Percentiles rank a stretch among this genome's conserved stretches.
These are phyloP conservation scores for Quercus variabilis DNA, from an alignment of 306 rosid species.

Conservation along the genomic window DNA sequence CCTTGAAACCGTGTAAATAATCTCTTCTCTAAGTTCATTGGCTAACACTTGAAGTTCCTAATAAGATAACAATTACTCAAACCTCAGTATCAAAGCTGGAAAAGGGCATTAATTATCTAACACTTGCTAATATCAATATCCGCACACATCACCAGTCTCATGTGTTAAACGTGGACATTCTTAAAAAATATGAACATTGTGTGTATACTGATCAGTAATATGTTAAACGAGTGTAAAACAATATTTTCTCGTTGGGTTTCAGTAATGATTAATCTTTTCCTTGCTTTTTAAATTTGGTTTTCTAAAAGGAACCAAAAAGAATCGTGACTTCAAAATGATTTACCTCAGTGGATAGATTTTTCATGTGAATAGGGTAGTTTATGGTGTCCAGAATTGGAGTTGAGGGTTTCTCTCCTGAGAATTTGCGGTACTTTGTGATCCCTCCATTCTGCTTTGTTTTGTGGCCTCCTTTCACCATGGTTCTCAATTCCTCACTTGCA, in stretches of 20 bases:
- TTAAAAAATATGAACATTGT: no score
- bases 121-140: no score
- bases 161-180: no score
- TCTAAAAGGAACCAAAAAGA: not conserved
- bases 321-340: no score
- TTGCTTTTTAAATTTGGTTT: not conserved
- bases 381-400: slow-evolving; percentile 61
- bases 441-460: not conserved
- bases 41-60: slow-evolving; percentile 54
- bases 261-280: no score
- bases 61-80: not conserved
- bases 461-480: not conserved
- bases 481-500: slow-evolving; percentile 6
- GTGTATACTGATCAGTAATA: no score
- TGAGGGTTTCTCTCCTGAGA: slow-evolving; percentile 57
- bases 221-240: no score
- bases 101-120: not conserved
- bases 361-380: slow-evolving; percentile 56
- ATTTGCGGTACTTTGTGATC: slow-evolving; percentile 22
- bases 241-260: no score
- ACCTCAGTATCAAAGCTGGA: not conserved
- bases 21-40: slow-evolving; percentile 52
- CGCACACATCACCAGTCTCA: no score
- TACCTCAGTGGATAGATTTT: slow-evolving; percentile 52
- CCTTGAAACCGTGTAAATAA: slow-evolving; percentile 52